phyloP scores from a whole-genome alignment of 805 yeast species.

The Metschnikowia similis region DNA sequence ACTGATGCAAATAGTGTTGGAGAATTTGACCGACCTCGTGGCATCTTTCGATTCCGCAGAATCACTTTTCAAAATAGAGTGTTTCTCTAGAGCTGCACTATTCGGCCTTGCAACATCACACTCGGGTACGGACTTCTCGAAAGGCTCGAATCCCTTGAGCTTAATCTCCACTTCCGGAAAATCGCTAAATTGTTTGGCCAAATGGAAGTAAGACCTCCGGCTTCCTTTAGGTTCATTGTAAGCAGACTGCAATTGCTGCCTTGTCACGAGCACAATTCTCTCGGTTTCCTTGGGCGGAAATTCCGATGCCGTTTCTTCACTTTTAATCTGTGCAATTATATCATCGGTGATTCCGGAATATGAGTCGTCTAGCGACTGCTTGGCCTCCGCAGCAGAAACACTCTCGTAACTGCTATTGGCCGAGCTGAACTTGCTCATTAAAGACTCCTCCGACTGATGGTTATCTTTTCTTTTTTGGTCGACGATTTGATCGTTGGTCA shows the following conservation, averaged over 20 bases:
- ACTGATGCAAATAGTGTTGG: slow-evolving; percentile 44
- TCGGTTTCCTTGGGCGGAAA: slow-evolving; percentile 4
- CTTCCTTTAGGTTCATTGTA: slow-evolving; percentile 2
- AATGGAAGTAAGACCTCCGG: slow-evolving; percentile 22
- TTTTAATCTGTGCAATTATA: background rate
- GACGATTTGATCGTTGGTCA: slow-evolving; percentile 37
- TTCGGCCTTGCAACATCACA: background rate
- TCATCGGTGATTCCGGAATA: slow-evolving; percentile 1
- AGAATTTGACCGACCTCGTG: slow-evolving; percentile 27
- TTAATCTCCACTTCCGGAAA: slow-evolving; percentile 26
- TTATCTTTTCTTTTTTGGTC: slow-evolving; percentile 35
- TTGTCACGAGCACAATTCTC: slow-evolving; percentile 1
- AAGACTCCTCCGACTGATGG: slow-evolving; percentile 14
- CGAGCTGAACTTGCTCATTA: slow-evolving; percentile 7
- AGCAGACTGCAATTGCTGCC: slow-evolving; percentile 6
- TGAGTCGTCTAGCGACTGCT: background rate
- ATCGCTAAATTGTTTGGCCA: slow-evolving; percentile 35
- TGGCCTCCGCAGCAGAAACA: background rate
- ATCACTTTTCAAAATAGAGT: slow-evolving; percentile 4
- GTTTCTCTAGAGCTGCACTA: slow-evolving; percentile 13
- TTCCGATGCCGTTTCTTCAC: background rate
- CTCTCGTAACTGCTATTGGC: slow-evolving; percentile 2
- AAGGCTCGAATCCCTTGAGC: slow-evolving; percentile 28
- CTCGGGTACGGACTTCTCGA: slow-evolving; percentile 6
- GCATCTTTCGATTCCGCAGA: slow-evolving; percentile 14